Percentiles rank a stretch among this genome's conserved stretches.
Conservation (phyloP, 116 monocot species). For the Thalassia testudinum region DNA sequence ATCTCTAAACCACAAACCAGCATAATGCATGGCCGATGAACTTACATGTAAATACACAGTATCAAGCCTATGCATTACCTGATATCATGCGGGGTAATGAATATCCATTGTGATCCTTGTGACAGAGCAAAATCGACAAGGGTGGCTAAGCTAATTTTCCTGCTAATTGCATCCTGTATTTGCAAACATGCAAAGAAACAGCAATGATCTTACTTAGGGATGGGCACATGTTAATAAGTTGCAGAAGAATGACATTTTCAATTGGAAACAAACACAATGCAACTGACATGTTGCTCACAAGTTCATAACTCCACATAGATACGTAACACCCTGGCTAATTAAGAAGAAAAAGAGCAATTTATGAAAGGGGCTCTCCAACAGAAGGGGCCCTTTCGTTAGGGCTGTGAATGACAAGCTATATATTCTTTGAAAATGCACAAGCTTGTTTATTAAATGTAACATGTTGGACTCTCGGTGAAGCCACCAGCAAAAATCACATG, state of each 20-base stretch:
- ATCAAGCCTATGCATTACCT: conserved; percentile 29
- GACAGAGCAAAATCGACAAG: conserved; percentile 66
- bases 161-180: conserved; percentile 82
- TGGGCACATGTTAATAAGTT: not conserved
- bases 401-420: too few species aligned
- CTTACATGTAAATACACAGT: not conserved
- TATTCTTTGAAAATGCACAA: too few species aligned
- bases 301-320: too few species aligned
- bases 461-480: too few species aligned
- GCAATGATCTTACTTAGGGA: not conserved
- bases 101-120: conserved; percentile 96
- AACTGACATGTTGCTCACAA: too few species aligned
- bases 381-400: too few species aligned
- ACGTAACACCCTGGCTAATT: too few species aligned
- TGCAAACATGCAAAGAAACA: not conserved
- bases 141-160: conserved; percentile 91
- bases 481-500: too few species aligned
- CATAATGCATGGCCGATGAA: not conserved
- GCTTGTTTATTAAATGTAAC: too few species aligned
- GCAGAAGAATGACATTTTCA: not conserved
- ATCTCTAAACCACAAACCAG: too few species aligned
- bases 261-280: not conserved
- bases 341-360: too few species aligned
- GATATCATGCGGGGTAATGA: conserved; percentile 93
- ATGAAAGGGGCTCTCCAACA: too few species aligned